Conservation (phyloP, 2,329 filamentous ascomycete genomes). For the Aspergillus sp. region DNA sequence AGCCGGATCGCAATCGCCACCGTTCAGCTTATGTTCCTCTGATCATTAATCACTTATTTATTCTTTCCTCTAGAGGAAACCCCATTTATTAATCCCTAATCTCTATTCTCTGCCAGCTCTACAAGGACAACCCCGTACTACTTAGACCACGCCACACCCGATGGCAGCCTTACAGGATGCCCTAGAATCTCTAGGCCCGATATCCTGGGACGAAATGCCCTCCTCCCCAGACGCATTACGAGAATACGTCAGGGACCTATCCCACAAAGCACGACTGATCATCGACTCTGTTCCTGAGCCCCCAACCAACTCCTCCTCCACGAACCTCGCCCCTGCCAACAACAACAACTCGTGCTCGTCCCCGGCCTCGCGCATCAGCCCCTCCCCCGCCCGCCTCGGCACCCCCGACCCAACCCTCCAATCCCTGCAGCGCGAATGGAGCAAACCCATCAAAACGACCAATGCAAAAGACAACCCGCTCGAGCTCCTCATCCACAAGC, state of each 20-base stretch:
- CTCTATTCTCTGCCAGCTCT: neutral
- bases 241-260: slow-evolving; percentile 58
- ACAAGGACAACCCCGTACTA: neutral
- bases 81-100: neutral
- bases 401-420: slow-evolving; percentile 54
- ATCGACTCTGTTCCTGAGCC: slow-evolving; percentile 72
- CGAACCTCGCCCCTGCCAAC: neutral
- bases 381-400: slow-evolving; percentile 51
- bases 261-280: slow-evolving; percentile 67
- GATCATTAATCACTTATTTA: no score
- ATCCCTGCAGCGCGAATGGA: slow-evolving; percentile 76
- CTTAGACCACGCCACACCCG: neutral
- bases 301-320: slow-evolving; percentile 22
- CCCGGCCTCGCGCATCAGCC: slow-evolving; percentile 47
- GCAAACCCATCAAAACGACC: slow-evolving; percentile 66
- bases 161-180: slow-evolving; percentile 63
- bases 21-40: neutral
- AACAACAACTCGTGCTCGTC: neutral
- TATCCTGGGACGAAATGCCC: slow-evolving; percentile 53
- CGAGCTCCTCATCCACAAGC: slow-evolving; percentile 75
- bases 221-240: slow-evolving; percentile 49
- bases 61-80: neutral
- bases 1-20: neutral
- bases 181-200: slow-evolving; percentile 56
- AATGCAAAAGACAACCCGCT: slow-evolving; percentile 71